phyloP scores from a whole-genome alignment of 2,329 filamentous ascomycete genomes.

The Penicillium sp. region DNA sequence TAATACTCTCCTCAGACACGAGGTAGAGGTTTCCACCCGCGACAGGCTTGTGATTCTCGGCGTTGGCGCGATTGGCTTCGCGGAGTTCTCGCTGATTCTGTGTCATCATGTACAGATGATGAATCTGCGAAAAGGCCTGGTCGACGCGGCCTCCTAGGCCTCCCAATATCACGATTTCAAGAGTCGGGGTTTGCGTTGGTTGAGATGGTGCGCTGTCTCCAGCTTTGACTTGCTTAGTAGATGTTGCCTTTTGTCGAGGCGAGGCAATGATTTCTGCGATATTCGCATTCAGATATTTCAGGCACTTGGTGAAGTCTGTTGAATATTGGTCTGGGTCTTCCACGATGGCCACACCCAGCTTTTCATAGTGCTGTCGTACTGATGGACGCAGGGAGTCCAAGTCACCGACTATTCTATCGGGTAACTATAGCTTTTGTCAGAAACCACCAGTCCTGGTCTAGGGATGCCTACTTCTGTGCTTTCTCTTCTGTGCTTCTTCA shows the following conservation, averaged over 20 bases:
- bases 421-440: constrained; percentile 40
- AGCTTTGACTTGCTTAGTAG: constrained; percentile 4
- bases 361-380: constrained; percentile 62
- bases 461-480: constrained; percentile 28
- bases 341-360: constrained; percentile 57
- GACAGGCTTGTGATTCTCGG: background rate
- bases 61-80: background rate
- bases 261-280: constrained; percentile 24
- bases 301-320: constrained; percentile 86
- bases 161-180: constrained; percentile 73
- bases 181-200: constrained; percentile 7
- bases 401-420: constrained; percentile 78
- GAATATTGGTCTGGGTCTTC: constrained; percentile 74
- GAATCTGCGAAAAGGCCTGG: constrained; percentile 82
- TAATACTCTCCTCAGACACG: constrained; percentile 73
- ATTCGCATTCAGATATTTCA: constrained; percentile 52
- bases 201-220: background rate
- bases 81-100: constrained; percentile 31
- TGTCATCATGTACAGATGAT: constrained; percentile 63
- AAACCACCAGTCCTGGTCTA: background rate
- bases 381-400: constrained; percentile 71
- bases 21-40: constrained; percentile 64
- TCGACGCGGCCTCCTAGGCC: constrained; percentile 87
- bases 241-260: constrained; percentile 7
- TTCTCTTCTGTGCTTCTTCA: constrained; percentile 31